Evolutionary conservation across 2,329 filamentous ascomycete species (phyloP).

Genomic region (Emmonsiellopsis sp.): DNA sequence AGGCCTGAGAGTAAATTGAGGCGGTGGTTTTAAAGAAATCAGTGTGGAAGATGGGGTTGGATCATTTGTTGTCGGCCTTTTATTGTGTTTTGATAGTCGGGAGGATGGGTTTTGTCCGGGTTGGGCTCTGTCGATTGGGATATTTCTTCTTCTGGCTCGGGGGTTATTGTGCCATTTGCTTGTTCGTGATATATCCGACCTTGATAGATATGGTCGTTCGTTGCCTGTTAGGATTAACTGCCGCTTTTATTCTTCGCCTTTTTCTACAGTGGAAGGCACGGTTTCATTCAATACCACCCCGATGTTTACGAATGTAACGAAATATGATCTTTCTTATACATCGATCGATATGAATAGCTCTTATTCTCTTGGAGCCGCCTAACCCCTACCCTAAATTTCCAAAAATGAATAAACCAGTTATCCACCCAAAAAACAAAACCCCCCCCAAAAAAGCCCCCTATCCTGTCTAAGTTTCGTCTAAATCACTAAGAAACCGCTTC

Average conservation of each 20-base stretch:
- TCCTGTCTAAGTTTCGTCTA: neutral
- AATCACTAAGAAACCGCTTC: conserved; percentile 11
- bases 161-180: no score
- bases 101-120: neutral
- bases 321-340: no score
- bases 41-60: neutral
- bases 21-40: conserved; percentile 11
- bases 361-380: neutral
- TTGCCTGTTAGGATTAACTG: no score
- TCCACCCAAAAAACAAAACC: conserved; percentile 2
- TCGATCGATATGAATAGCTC: neutral
- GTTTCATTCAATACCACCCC: no score
- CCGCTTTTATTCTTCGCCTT: no score
- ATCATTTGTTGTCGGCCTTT: neutral
- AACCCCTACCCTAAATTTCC: conserved; percentile 6
- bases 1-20: conserved; percentile 11
- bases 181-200: no score
- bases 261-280: no score
- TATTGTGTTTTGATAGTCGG: no score
- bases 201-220: no score
- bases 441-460: neutral
- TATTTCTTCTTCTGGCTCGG: no score
- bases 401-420: neutral
- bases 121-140: neutral
- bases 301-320: no score